Base-by-base conservation (phyloP, 306 rosid genomes). In the Malus orientalis region DNA sequence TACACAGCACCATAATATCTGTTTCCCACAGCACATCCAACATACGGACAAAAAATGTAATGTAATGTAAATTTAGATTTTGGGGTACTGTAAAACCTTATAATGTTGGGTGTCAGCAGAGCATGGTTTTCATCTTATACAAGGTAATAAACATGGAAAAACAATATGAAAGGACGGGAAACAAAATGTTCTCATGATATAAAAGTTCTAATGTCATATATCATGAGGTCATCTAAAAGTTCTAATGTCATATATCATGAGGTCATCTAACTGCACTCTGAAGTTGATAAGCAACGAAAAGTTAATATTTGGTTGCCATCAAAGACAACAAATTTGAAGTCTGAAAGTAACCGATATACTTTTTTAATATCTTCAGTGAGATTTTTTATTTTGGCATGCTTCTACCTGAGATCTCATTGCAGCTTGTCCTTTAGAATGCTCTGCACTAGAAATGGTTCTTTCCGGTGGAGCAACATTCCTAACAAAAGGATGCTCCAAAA, bases 401-500 rank as follows among this genome's bases (percentile, higher is more conserved):
- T 58, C 58, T 91, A 93, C 91, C 94, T 81, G 78, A 78, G 84
- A 77, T 89, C 84, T 87, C 85, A 84, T 79, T 27, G 91, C 80
- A n/a, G 81, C 67, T 11, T 76, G 79, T 69, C 85, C 83, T 70
- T 86, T 91, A 45, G 85, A 74, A 59, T 74, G 70, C 63, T 90
- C 83, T 71, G 80, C 70, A 71, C 80, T 80, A 36, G 74, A 72
- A 76, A 82, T 80, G 70, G 87, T 81, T 81, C 92, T 85, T 76
- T 89, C 97, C 70, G 85, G 78, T 78, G 83, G 84, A 27, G 86
- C 75, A 68, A 77, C 90, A 79, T 79, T 75, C 75, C 82, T 87
- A 38, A 93, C 96, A 84, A 91, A 93, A 59, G 97, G 91, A 77
- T 93, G 98, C 76, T 88, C 85, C 78, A 87, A 81, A 80, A 86